Evolutionary conservation across 202 grass and related monocot genomes (phyloP).

Genomic region (Brachypodium distachyon): DNA sequence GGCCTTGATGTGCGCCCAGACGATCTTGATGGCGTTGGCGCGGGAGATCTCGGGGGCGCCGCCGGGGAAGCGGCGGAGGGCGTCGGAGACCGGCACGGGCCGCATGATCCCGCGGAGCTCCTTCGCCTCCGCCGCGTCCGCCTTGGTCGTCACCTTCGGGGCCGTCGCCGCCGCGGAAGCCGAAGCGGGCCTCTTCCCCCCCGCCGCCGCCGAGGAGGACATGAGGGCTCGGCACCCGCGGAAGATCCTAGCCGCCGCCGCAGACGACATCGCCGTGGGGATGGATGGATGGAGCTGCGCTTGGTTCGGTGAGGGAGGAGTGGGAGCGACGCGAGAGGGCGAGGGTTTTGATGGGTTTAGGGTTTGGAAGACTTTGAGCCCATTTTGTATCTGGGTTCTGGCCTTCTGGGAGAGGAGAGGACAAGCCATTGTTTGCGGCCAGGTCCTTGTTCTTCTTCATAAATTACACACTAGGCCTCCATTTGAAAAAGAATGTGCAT

Average conservation of each 20-base stretch:
- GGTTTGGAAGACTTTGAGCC: slow-evolving; percentile 14
- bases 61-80: slow-evolving; percentile 57
- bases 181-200: neutral
- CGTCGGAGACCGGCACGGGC: slow-evolving; percentile 37
- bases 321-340: neutral
- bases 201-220: slow-evolving; percentile 42
- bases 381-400: neutral
- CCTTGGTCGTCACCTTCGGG: neutral
- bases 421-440: neutral
- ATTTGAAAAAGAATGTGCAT: too few species aligned
- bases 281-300: neutral
- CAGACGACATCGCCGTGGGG: slow-evolving; percentile 27
- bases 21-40: slow-evolving; percentile 38
- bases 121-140: neutral
- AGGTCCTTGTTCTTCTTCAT: accelerated
- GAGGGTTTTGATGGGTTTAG: slow-evolving; percentile 29
- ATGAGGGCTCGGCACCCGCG: slow-evolving; percentile 49
- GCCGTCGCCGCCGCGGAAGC: slow-evolving; percentile 8
- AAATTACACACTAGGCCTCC: neutral
- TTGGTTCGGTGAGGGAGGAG: neutral
- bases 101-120: slow-evolving; percentile 22
- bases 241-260: slow-evolving; percentile 51
- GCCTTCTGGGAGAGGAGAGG: neutral
- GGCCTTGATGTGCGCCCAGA: slow-evolving; percentile 88
- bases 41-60: slow-evolving; percentile 58